Percentiles rank a stretch among this genome's conserved stretches.
phyloP scores from a whole-genome alignment of 257 asterid species.

The Coffea canephora region DNA sequence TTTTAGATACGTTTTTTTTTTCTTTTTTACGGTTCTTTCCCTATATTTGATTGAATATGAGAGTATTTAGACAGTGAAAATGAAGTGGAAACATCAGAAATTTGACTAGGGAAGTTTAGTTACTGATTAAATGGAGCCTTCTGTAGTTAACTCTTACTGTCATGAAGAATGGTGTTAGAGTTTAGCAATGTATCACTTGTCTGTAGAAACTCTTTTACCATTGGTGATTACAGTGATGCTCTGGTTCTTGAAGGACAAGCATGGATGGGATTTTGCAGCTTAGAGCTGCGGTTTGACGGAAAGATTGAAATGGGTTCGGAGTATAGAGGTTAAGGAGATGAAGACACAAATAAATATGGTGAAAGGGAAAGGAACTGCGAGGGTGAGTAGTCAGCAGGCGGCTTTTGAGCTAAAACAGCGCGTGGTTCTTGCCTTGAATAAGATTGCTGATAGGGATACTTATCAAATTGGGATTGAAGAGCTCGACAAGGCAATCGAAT shows the following conservation, averaged over 20 bases:
- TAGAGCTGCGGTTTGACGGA: conserved; percentile 5
- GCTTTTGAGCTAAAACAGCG: conserved; percentile 83
- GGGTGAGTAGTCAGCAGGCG: conserved; percentile 61
- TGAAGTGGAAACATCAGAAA: not conserved
- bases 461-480: conserved; percentile 81
- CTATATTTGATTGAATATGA: not conserved
- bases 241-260: not conserved
- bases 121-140: not conserved
- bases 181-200: not conserved
- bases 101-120: not conserved
- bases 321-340: conserved; percentile 31
- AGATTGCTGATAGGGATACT: conserved; percentile 93
- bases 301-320: conserved; percentile 17
- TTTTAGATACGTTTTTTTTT: not conserved
- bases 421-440: conserved; percentile 67
- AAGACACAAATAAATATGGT: conserved; percentile 51
- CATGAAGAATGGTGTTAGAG: conserved; percentile 2
- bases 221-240: not conserved
- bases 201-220: not conserved
- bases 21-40: too few species aligned
- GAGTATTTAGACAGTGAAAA: too few species aligned
- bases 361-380: conserved; percentile 56
- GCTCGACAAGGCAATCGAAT: conserved; percentile 66
- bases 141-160: not conserved
- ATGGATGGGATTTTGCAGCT: conserved; percentile 17